Evolutionary conservation across 306 rosid genomes (phyloP).

Genomic region (Psophocarpus tetragonolobus): DNA sequence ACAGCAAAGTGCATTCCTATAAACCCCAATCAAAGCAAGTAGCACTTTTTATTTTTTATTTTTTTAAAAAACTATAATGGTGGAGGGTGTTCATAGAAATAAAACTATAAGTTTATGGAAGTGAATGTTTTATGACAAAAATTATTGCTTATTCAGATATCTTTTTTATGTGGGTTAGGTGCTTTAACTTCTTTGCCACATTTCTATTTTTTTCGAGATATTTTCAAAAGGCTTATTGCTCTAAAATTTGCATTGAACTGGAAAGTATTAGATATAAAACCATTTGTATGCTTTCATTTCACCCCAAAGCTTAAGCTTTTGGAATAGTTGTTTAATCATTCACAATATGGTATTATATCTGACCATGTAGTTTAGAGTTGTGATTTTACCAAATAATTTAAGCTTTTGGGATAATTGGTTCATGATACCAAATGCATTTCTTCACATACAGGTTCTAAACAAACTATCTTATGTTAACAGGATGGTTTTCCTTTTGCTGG

Average conservation of each 20-base stretch:
- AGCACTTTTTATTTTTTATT: too few species aligned
- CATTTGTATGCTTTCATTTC: neutral
- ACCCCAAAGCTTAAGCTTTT: neutral
- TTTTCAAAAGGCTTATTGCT: neutral
- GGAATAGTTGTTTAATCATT: neutral
- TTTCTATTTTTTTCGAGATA: neutral
- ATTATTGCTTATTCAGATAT: constrained; percentile 2
- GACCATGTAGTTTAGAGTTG: neutral
- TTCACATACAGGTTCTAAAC: constrained; percentile 35
- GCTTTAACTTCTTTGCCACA: neutral
- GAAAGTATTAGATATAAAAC: neutral
- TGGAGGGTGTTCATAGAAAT: constrained; percentile 12
- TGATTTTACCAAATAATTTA: neutral
- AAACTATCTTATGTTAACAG: constrained; percentile 49
- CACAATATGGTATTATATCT: neutral
- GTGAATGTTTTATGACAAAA: constrained; percentile 8
- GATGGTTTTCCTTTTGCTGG: constrained; percentile 46
- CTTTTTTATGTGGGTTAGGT: neutral
- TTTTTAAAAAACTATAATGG: too few species aligned
- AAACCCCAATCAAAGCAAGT: neutral
- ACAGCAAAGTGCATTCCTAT: constrained; percentile 4
- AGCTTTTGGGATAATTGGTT: neutral
- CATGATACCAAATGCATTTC: constrained; percentile 2
- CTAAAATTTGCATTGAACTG: neutral
- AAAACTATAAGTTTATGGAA: constrained; percentile 1